Conservation (phyloP, 2,329 filamentous ascomycete genomes). For the Trichoderma polysporum region DNA sequence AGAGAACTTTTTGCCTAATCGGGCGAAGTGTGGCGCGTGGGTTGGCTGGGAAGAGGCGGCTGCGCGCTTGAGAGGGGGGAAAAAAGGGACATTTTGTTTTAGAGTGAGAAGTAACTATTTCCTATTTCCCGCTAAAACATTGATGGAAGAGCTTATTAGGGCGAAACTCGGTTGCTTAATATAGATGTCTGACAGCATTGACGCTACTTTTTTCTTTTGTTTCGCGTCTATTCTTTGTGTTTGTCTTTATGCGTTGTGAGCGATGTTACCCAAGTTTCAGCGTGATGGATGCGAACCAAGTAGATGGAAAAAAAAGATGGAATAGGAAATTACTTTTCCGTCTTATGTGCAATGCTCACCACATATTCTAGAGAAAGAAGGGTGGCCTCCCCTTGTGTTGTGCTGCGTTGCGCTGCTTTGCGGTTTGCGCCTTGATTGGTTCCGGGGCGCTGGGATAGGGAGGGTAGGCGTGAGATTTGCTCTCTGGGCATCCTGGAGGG, state of each 20-base stretch:
- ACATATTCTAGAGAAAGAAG: neutral
- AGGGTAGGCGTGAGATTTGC: slow-evolving; percentile 15
- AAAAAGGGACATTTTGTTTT: neutral
- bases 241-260: neutral
- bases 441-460: slow-evolving; percentile 5
- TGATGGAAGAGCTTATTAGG: neutral
- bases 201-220: neutral
- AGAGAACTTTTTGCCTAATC: slow-evolving; percentile 10
- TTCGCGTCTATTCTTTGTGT: neutral
- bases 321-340: neutral
- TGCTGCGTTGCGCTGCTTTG: neutral
- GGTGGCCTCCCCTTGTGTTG: neutral
- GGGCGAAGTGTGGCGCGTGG: slow-evolving; percentile 12
- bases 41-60: slow-evolving; percentile 12
- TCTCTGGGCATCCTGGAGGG: neutral
- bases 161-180: neutral
- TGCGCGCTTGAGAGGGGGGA: slow-evolving; percentile 6
- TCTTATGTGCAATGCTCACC: neutral
- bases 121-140: neutral
- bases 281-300: neutral
- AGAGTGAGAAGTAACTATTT: too few relatives aligned
- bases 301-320: neutral
- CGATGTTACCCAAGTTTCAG: neutral
- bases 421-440: slow-evolving; percentile 9
- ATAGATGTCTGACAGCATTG: slow-evolving; percentile 8